A percentile compares a stretch with the other conserved stretches of the same genome.
These are phyloP conservation scores for Lumnitzera racemosa DNA, from an alignment of 345 rosid genomes.

Conservation along the genomic window DNA sequence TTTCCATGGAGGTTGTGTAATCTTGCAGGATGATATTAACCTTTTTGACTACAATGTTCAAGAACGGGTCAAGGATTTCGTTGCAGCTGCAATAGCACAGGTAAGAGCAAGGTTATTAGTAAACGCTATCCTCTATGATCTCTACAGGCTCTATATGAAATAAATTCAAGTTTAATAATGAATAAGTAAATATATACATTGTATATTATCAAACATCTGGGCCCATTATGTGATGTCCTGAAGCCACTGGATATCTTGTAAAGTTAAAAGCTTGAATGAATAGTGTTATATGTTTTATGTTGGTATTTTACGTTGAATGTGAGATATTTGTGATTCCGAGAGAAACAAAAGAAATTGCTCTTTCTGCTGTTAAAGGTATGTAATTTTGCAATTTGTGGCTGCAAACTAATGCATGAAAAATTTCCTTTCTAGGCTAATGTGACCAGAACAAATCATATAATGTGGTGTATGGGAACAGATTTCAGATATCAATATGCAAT, in stretches of 20 bases:
- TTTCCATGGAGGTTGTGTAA: constrained; percentile 15
- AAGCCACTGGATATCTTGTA: too few species aligned
- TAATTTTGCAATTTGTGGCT: background rate
- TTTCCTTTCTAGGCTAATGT: constrained; percentile 56
- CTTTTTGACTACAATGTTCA: constrained; percentile 86
- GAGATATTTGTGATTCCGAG: too few species aligned
- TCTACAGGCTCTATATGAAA: background rate
- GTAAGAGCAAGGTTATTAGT: constrained; percentile 18
- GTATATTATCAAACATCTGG: too few species aligned
- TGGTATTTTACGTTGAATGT: too few species aligned
- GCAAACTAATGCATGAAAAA: background rate
- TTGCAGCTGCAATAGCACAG: constrained; percentile 82
- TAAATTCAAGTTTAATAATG: background rate
- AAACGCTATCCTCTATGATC: too few species aligned
- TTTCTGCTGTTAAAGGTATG: background rate
- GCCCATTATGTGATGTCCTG: too few species aligned
- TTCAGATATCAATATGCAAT: constrained; percentile 90
- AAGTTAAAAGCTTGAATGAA: too few species aligned
- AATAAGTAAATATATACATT: background rate
- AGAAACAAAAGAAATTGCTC: background rate
- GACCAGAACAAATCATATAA: constrained; percentile 83
- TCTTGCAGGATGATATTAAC: constrained; percentile 61
- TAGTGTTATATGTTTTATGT: too few species aligned
- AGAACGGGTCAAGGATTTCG: constrained; percentile 82
- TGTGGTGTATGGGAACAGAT: constrained; percentile 97